These are phyloP conservation scores for Hypericum androsaemum DNA, from an alignment of 345 rosid species.

Conservation along the genomic window DNA sequence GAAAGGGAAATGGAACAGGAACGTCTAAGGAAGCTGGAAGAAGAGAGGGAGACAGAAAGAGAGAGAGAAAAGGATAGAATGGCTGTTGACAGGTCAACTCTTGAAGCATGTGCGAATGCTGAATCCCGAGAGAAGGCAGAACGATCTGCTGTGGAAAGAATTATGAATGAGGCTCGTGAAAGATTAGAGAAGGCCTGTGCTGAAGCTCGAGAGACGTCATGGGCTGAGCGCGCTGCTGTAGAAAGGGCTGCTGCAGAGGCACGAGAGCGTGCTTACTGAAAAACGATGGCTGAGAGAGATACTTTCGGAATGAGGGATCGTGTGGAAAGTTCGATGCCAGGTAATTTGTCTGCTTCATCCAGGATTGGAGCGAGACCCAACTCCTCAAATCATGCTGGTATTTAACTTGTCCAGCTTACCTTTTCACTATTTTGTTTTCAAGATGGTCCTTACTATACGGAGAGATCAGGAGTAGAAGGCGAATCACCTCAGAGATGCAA, in stretches of 20 bases:
- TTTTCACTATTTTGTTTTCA: conserved; percentile 2
- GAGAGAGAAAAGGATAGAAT: conserved; percentile 94
- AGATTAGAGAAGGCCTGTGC: conserved; percentile 91
- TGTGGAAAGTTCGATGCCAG: conserved; percentile 54
- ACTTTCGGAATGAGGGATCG: conserved; percentile 63
- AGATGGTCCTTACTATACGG: conserved; percentile 22
- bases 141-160: too few relatives aligned
- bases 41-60: conserved; percentile 79
- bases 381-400: conserved; percentile 43
- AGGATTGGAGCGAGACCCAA: conserved; percentile 40
- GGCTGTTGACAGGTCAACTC: conserved; percentile 57
- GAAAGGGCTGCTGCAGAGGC: conserved; percentile 95
- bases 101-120: conserved; percentile 46
- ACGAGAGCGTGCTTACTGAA: conserved; percentile 67
- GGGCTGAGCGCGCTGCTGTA: conserved; percentile 70
- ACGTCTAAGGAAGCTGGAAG: conserved; percentile 64
- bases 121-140: conserved; percentile 51
- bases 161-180: conserved; percentile 73
- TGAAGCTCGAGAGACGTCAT: conserved; percentile 71
- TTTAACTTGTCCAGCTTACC: background rate
- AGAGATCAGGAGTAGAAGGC: conserved; percentile 49
- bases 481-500: conserved; percentile 94
- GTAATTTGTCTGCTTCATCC: conserved; percentile 43
- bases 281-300: conserved; percentile 52
- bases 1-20: conserved; percentile 57